Conservation (phyloP, 2,329 filamentous ascomycete genomes). For the Penicillium expansum region DNA sequence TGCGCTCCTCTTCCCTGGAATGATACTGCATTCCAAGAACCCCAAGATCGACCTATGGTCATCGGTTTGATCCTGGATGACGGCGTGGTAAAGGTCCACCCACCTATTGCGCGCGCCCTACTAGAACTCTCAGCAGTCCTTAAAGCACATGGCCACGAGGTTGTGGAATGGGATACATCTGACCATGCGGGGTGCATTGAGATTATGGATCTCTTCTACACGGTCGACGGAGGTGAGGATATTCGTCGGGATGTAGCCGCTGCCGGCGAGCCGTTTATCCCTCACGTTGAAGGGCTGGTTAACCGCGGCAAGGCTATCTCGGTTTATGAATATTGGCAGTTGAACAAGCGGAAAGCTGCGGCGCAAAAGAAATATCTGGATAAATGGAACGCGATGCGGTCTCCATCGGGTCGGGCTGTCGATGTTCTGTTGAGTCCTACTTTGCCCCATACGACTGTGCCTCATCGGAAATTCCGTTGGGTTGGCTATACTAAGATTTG, state of each 20-base stretch:
- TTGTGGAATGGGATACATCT: conserved; percentile 53
- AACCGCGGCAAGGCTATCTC: conserved; percentile 55
- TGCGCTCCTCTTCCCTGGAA: conserved; percentile 57
- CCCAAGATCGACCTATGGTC: conserved; percentile 46
- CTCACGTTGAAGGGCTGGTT: conserved; percentile 58
- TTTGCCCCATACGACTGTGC: conserved; percentile 58
- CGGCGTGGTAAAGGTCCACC: conserved; percentile 55
- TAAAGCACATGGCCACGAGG: conserved; percentile 51
- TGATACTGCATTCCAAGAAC: conserved; percentile 42
- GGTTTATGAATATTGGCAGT: conserved; percentile 66
- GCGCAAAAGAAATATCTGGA: conserved; percentile 58
- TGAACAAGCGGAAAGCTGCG: conserved; percentile 57
- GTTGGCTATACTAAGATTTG: conserved; percentile 62
- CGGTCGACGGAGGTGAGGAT: conserved; percentile 62
- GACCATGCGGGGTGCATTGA: conserved; percentile 55
- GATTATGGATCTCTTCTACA: conserved; percentile 62
- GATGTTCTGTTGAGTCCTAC: conserved; percentile 59
- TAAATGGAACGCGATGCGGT: conserved; percentile 54
- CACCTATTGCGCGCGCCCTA: conserved; percentile 52
- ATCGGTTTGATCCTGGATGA: conserved; percentile 55
- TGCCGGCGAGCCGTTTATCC: conserved; percentile 60
- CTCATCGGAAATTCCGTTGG: conserved; percentile 47
- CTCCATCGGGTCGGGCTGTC: conserved; percentile 47
- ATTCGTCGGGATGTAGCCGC: conserved; percentile 54
- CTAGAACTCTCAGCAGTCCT: conserved; percentile 38